Evolutionary conservation across 2,329 filamentous ascomycete genomes (phyloP).

Genomic region (Paecilomyces sp.): DNA sequence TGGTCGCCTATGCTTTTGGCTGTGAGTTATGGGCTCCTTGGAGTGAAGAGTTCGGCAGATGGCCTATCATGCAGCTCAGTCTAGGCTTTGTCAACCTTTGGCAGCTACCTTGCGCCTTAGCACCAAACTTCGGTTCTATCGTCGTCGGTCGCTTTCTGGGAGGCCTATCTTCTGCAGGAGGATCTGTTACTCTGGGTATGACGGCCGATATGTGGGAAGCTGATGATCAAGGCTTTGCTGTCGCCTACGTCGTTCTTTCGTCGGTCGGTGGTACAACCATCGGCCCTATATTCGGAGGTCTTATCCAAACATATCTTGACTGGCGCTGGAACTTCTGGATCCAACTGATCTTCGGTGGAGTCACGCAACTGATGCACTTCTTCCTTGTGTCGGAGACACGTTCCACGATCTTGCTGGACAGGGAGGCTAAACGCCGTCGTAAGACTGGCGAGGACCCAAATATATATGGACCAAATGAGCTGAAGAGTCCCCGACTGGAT

Average conservation of each 20-base stretch:
- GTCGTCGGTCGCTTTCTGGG: slow-evolving; percentile 65
- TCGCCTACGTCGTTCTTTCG: slow-evolving; percentile 70
- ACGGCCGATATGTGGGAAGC: slow-evolving; percentile 67
- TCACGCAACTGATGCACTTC: slow-evolving; percentile 45
- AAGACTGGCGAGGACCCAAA: slow-evolving; percentile 52
- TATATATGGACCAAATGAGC: slow-evolving; percentile 66
- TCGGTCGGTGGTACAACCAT: slow-evolving; percentile 71
- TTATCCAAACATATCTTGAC: background rate
- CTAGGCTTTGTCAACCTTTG: slow-evolving; percentile 71
- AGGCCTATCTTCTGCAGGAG: slow-evolving; percentile 64
- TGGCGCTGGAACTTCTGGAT: slow-evolving; percentile 45
- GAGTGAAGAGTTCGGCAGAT: slow-evolving; percentile 75
- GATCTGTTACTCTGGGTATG: slow-evolving; percentile 68
- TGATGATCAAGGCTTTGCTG: slow-evolving; percentile 67
- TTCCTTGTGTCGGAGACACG: slow-evolving; percentile 69
- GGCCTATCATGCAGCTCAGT: slow-evolving; percentile 65
- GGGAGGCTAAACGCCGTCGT: slow-evolving; percentile 67
- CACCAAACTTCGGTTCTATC: slow-evolving; percentile 64
- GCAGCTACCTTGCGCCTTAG: slow-evolving; percentile 64
- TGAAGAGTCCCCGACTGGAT: slow-evolving; percentile 45
- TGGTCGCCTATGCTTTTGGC: slow-evolving; percentile 75
- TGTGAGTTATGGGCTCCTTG: slow-evolving; percentile 86
- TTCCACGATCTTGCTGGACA: slow-evolving; percentile 69
- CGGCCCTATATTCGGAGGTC: slow-evolving; percentile 66
- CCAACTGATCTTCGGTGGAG: slow-evolving; percentile 50